Conservation (phyloP, 768 basidiomycete genomes). For the Lentinula lateritia region DNA sequence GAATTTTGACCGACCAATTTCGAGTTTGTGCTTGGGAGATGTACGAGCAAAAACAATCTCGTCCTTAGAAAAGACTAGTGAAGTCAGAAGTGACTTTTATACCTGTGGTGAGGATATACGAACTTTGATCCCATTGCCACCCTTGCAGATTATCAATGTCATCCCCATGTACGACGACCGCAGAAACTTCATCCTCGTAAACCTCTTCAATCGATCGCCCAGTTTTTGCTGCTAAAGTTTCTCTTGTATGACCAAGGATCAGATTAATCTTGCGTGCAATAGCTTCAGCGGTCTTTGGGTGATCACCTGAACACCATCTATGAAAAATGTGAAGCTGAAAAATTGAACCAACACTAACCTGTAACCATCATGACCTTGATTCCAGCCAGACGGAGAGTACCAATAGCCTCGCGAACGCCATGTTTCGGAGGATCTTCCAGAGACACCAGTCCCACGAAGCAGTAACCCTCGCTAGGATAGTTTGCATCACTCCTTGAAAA, state of each 20-base stretch:
- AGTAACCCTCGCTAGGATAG: constrained; percentile 52
- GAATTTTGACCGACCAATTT: constrained; percentile 45
- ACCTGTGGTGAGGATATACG: constrained; percentile 13
- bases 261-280: constrained; percentile 71
- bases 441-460: constrained; percentile 61
- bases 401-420: constrained; percentile 67
- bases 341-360: constrained; percentile 26
- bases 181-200: constrained; percentile 63
- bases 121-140: constrained; percentile 74
- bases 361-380: constrained; percentile 80
- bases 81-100: not conserved
- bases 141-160: constrained; percentile 60
- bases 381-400: constrained; percentile 62
- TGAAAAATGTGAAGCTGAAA: not conserved
- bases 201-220: constrained; percentile 49
- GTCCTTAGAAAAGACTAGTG: constrained; percentile 55
- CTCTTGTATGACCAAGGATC: constrained; percentile 60
- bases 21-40: constrained; percentile 68
- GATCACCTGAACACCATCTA: constrained; percentile 39
- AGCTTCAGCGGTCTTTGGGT: constrained; percentile 70
- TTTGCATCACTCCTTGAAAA: constrained; percentile 52
- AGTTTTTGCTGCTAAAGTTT: constrained; percentile 53
- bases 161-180: constrained; percentile 65
- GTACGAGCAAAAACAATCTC: constrained; percentile 73
- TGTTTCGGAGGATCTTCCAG: constrained; percentile 70